Base-by-base conservation (phyloP, 2,329 filamentous ascomycete genomes). In the Thielaviopsis euricoi region DNA sequence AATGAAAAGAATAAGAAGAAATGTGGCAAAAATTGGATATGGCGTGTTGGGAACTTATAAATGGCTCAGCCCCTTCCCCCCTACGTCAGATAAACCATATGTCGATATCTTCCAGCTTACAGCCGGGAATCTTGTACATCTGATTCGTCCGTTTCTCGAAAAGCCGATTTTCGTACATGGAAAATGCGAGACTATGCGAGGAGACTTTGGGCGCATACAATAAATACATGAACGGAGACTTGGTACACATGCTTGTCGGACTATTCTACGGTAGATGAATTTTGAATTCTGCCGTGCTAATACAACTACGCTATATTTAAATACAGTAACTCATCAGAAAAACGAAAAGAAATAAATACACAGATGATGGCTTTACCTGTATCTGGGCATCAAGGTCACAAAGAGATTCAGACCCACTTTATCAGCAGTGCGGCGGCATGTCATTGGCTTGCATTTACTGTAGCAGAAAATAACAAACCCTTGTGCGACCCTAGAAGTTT, bases 401-500 rank as follows among this genome's bases (percentile, higher is more conserved):
- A n/a, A n/a, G n/a, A n/a, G n/a, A n/a, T n/a, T n/a, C n/a, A n/a
- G 29, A 10, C 29, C 29, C 29, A 33, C 29, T 33, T 33, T 33
- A 33, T 10, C 7, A 10, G 29, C 12, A 46, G 40, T 19, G 43
- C 4, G n/a, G n/a, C n/a, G 43, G 7, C 9, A 17, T 48, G 7
- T 48, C n/a, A 48, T 19, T 21, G n/a, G n/a, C 2, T 10, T 21
- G 17, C 3, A 19, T 17, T 6, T 40, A 23, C 9, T 37, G 12
- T 12, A 56, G 22, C 26, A 15, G 22, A 19, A 43, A 17, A 17
- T 6, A 2, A 0, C 21, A 2, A 50, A 55, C 56, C 51, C 56
- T 58, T 37, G 22, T 48, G 1, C 19, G 51, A 55, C 57, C 57
- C 57, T 58, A n/a, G 25, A 58, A 52, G 55, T 52, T 22, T 52